Conservation (phyloP, 2,329 filamentous ascomycete species). For the Alternaria sp. region DNA sequence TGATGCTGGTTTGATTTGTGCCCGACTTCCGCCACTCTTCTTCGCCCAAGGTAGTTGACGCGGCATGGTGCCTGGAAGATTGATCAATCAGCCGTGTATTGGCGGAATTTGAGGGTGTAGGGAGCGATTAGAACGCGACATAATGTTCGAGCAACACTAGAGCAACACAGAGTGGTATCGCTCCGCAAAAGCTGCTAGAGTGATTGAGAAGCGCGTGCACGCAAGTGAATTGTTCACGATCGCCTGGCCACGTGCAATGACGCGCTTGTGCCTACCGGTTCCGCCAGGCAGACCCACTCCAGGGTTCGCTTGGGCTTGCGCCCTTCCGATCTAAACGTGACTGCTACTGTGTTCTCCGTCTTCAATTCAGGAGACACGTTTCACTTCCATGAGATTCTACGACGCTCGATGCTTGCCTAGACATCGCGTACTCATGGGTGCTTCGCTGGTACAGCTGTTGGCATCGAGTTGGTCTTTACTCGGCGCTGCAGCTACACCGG, state of each 20-base stretch:
- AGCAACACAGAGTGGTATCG: not conserved
- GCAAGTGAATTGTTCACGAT: constrained; percentile 30
- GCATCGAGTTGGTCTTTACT: constrained; percentile 33
- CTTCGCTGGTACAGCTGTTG: constrained; percentile 25
- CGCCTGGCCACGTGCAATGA: constrained; percentile 29
- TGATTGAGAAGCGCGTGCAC: constrained; percentile 16
- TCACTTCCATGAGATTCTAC: constrained; percentile 41
- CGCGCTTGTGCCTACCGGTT: constrained; percentile 16
- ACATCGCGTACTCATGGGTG: constrained; percentile 35
- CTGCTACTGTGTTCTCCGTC: constrained; percentile 25
- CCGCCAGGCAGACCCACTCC: constrained; percentile 18
- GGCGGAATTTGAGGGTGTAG: not conserved
- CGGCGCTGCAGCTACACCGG: constrained; percentile 27
- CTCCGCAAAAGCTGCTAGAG: constrained; percentile 7
- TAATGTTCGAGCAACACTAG: not conserved
- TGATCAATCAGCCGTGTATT: constrained; percentile 6
- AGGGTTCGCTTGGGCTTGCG: constrained; percentile 26
- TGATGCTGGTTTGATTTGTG: constrained; percentile 23
- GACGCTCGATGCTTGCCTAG: constrained; percentile 37
- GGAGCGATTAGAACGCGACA: constrained; percentile 3
- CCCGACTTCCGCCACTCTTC: constrained; percentile 33
- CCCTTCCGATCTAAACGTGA: constrained; percentile 33
- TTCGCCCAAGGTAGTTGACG: constrained; percentile 63
- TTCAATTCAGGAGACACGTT: constrained; percentile 38
- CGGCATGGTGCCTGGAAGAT: constrained; percentile 53